Evolutionary conservation across 257 asterid genomes (phyloP), one percentile per base, ranked within the genome.

Genomic region (Marsdenia floribunda): DNA sequence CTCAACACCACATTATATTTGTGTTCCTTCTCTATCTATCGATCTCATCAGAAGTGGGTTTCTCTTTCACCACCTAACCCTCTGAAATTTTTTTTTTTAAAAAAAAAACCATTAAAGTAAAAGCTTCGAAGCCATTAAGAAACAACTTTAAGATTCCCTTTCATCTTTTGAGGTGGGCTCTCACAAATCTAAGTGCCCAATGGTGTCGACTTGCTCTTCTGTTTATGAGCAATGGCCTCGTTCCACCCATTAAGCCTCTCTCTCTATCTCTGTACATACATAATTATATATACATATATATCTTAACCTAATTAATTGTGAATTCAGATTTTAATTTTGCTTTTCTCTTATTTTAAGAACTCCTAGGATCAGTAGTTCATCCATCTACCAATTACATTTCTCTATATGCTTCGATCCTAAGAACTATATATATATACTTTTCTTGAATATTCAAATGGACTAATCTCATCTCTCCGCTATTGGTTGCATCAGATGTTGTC

Each of bases 111-210:
- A 80, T 60, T 58, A 75, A 82, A 80, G 71, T 74, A 74, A 76
- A 78, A 80, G 81, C 72, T 52, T 57, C 59, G 60, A 73, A 75
- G 80, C 86, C 82, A 80, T 77, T 74, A 79, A 80, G 74, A 73
- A 75, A 80, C 76, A 75, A 81, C 82, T 83, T 77, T 80, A 74
- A 76, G 90, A 85, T 81, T 84, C 84, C 77, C 83, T 82, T 75
- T 80, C 85, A 79, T 81, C 86, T 80, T 82, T 87, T 80, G 78
- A 83, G 83, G 96, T 85, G 88, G 89, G 90, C 88, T 81, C 88
- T 81, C 86, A 84, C 90, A 84, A 83, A 90, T 88, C 91, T 83
- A 85, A 84, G 85, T 85, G 87, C 82, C 91, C 91, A 88, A 84
- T 90, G 77, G 89, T 81, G 71, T 75, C 68, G 72, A 73, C 72